Evolutionary conservation across 805 yeast species (phyloP).

Genomic region (Ogataea trehaloabstinens): DNA sequence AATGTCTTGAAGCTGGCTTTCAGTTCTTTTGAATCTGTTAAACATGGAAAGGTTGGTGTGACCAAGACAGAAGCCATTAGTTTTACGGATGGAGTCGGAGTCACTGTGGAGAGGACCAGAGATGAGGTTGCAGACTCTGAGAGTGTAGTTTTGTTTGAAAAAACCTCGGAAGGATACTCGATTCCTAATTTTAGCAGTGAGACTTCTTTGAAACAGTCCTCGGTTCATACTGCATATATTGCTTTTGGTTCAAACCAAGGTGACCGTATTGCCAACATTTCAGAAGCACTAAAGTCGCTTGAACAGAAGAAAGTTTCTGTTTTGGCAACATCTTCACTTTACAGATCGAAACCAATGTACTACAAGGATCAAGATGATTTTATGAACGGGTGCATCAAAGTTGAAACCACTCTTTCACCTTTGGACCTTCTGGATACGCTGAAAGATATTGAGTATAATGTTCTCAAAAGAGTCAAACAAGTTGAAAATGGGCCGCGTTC

Average conservation of each 20-base stretch:
- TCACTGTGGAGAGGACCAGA: conserved; percentile 54
- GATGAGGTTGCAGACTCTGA: conserved; percentile 33
- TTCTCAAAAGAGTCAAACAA: conserved; percentile 66
- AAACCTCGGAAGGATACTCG: conserved; percentile 16
- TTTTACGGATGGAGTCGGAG: conserved; percentile 88
- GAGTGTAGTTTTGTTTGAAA: conserved; percentile 23
- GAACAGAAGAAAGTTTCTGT: conserved; percentile 43
- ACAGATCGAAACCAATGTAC: conserved; percentile 93
- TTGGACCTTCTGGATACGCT: conserved; percentile 55
- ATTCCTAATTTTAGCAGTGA: conserved; percentile 32
- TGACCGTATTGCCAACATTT: conserved; percentile 60
- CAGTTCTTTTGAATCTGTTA: conserved; percentile 7
- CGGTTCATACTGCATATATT: conserved; percentile 56
- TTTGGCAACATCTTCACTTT: conserved; percentile 68
- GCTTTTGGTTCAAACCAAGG: conserved; percentile 94
- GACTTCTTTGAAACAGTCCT: conserved; percentile 8
- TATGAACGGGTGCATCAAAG: conserved; percentile 75
- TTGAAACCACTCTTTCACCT: conserved; percentile 64
- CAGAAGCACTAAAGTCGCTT: conserved; percentile 50
- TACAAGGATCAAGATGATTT: conserved; percentile 75
- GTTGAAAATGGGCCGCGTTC: conserved; percentile 91
- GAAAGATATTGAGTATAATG: conserved; percentile 76
- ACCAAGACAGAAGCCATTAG: conserved; percentile 88
- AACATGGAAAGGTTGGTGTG: conserved; percentile 52
- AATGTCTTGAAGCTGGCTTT: conserved; percentile 49